Evolutionary conservation across 441 rosid species (phyloP), one percentile per base, ranked within the genome.

Genomic region (Capsella rubella): DNA sequence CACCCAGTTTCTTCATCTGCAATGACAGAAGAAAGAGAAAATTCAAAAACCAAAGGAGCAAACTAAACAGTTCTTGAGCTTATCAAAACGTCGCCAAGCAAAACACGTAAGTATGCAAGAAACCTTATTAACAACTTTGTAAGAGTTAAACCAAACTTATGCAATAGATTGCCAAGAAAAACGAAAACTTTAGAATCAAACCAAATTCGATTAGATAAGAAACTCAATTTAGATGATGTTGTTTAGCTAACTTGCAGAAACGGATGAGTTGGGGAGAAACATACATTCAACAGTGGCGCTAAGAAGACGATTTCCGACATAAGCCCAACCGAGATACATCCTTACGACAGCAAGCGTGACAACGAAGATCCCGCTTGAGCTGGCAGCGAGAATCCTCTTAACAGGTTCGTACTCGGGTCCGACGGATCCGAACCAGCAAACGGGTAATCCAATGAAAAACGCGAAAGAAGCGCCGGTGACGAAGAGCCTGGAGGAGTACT

Each of bases 1-100:
- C 99, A 92, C 15, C 99, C 99, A 1, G 97, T 95, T 83, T 95
- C 97, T 83, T 95, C 99, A 81, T 95, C 96, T 92, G 86, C 86
- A 82, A 72, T 42, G 63, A 69, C 27, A 51, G 45, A 56, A 51
- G 14, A 47, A 61, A 3, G 50, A 15, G 9, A 64, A 32, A 29
- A 40, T 13, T 1, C 16, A 32, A 37, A 9, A 37, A 8, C 10
- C 46, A 34, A 59, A 8, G 39, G 47, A 63, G 34, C 35, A 31
- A 54, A 31, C 1, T 12, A 40, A 50, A 8, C 37, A 37, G 8
- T 62, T 35, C n/a, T 55, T 28, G 37, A 54, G 37, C 45, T 47
- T 6, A 10, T 37, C 12, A 37, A 37, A 58, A 58, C 28, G 49
- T 37, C 9, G 40, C 34, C 47, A 29, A 4, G 12, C 16, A 43